These are phyloP conservation scores for Aspergillus unguis DNA, from an alignment of 2,329 filamentous ascomycete species.

Conservation along the genomic window DNA sequence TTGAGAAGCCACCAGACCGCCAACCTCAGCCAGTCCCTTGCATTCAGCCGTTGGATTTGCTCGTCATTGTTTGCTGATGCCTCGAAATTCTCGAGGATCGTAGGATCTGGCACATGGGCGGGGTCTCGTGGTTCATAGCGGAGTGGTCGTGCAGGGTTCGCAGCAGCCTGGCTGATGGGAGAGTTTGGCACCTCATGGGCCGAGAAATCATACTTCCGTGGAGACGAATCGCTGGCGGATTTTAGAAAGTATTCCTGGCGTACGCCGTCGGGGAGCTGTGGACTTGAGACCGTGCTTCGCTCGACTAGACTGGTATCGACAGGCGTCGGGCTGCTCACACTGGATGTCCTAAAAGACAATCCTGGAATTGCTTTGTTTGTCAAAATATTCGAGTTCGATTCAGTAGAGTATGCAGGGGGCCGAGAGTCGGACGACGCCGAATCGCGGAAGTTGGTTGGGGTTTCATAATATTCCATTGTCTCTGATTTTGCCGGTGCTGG, in stretches of 20 bases:
- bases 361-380: constrained; percentile 10
- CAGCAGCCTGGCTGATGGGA: constrained; percentile 17
- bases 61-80: constrained; percentile 20
- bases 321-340: background rate
- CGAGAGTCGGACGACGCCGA: constrained; percentile 22
- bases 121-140: constrained; percentile 27
- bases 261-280: background rate
- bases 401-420: constrained; percentile 16
- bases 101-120: constrained; percentile 23
- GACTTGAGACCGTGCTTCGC: background rate
- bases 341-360: constrained; percentile 5
- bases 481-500: too few species aligned
- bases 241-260: background rate
- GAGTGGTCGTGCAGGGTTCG: constrained; percentile 28
- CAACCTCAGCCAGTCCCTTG: constrained; percentile 29
- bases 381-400: constrained; percentile 12
- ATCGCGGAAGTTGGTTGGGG: background rate
- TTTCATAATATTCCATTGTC: too few species aligned
- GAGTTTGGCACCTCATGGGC: background rate
- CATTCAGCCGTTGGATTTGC: constrained; percentile 21
- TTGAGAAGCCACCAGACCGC: constrained; percentile 35
- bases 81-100: constrained; percentile 20
- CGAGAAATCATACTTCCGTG: constrained; percentile 2
- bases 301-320: background rate
- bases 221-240: constrained; percentile 3